Evolutionary conservation across 768 basidiomycete species (phyloP).

Genomic region (Coprinellus aureogranulatus): DNA sequence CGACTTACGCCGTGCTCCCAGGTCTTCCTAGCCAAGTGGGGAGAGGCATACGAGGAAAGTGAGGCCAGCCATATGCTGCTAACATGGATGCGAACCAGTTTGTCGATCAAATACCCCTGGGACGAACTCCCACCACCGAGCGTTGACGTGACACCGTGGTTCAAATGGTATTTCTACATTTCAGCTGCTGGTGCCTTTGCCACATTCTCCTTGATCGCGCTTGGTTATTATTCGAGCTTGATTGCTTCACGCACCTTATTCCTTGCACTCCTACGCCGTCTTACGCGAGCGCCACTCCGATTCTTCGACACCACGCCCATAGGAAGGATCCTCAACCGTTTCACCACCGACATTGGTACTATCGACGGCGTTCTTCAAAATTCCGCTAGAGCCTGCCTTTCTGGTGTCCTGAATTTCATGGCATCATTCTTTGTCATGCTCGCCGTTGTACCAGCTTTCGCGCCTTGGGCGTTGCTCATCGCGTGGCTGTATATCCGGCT

Average conservation of each 20-base stretch:
- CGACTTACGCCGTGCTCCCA: constrained; percentile 19
- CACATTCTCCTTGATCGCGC: constrained; percentile 51
- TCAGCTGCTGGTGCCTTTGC: constrained; percentile 56
- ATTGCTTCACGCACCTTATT: constrained; percentile 66
- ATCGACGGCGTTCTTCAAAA: constrained; percentile 63
- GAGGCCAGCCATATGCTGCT: constrained; percentile 7
- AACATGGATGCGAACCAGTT: constrained; percentile 12
- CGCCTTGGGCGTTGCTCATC: constrained; percentile 64
- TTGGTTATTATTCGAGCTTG: constrained; percentile 69
- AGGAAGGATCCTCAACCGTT: constrained; percentile 76
- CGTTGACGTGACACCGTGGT: constrained; percentile 61
- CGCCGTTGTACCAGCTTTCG: constrained; percentile 59
- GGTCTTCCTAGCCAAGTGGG: constrained; percentile 69
- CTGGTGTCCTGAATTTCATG: constrained; percentile 58
- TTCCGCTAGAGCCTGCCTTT: constrained; percentile 53
- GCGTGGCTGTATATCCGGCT: constrained; percentile 67
- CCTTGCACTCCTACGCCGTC: constrained; percentile 46
- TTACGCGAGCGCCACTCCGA: constrained; percentile 62
- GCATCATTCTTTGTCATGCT: constrained; percentile 66
- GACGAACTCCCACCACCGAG: constrained; percentile 55
- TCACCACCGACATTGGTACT: constrained; percentile 73
- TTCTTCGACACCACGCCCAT: constrained; percentile 76
- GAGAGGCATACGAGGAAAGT: constrained; percentile 55
- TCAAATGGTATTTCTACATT: constrained; percentile 61
- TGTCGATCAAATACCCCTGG: constrained; percentile 39